Evolutionary conservation across 2,329 filamentous ascomycete genomes (phyloP), one percentile per base, ranked within the genome.

Genomic region (Drechmeria coniospora): DNA sequence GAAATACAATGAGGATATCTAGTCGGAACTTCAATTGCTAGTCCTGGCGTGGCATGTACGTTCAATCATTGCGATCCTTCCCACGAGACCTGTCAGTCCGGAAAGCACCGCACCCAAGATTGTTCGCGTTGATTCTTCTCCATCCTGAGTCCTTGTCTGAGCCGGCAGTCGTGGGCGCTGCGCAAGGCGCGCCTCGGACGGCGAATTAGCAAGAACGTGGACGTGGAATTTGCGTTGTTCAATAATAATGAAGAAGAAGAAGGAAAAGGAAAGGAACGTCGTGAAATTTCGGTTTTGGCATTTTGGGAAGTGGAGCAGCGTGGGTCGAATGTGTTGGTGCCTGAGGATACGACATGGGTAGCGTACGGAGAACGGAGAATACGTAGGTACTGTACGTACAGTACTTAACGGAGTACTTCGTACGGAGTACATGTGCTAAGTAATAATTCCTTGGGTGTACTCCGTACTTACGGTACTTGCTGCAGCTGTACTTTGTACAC

Each of bases 51-150:
- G 36, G 24, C 29, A 63, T 66, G 63, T 66, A 56, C 61, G 63
- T 43, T 65, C 63, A 65, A 66, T 66, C 63, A 66, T 66, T 66
- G 63, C 63, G 62, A 57, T 66, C 63, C 63, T 61, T 52, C 59
- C 53, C 63, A 66, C 50, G 29, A 33, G 45, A 15, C 17, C 45
- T 51, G 46, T 33, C 45, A 42, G 45, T 50, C 46, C 53, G 59
- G 51, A 53, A 54, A 65, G 56, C 63, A 66, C 59, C 63, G 63
- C 63, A 66, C 63, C 63, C 63, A 66, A 66, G 63, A 66, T 64
- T 64, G 61, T 58, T 56, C 63, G 60, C 44, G 51, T 19, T 21
- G 27, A 12, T 57, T 62, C 36, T 48, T 66, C 63, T 66, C 54
- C 63, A 58, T 66, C 56, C 21, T 61, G 44, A 53, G 50, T 51